Evolutionary conservation across 1,284 basidiomycete species (phyloP), one percentile per base, ranked within the genome.

Genomic region (Tylopilus orsonianus): DNA sequence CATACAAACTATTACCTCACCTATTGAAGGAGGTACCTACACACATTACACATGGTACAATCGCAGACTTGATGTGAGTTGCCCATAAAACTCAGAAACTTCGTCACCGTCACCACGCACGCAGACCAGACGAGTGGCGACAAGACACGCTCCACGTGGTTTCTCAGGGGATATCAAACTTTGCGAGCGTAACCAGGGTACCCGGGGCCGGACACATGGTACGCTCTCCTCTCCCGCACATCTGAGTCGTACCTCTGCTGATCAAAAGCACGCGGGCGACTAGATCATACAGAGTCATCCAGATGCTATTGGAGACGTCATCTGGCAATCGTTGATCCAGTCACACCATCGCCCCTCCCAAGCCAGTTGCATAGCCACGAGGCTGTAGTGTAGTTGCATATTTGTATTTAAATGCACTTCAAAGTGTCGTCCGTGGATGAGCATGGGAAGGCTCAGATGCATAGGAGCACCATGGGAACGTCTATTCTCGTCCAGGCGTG

Each of bases 131-230:
- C 16, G 48, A 41, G 20, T 41, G 18, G 20, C 48, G 32, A 6
- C 7, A 45, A 1, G 39, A 49, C 2, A 38, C 34, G 8, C 27
- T 49, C 6, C 7, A 41, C 5, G 26, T 29, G 20, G 48, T 35
- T 14, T 49, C 48, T 5, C 30, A 32, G 8, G 48, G 48, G 2
- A 40, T 41, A 19, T 9, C 22, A 26, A 26, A 26, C 10, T 26
- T 26, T 26, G 26, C 26, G 26, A 26, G 26, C 26, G 26, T 26
- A 26, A 43, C 48, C 13, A 44, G 48, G 20, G 42, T 36, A 22
- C 43, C 36, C 1, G 44, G 22, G 18, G 45, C 34, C 34, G 50
- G 50, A 20, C 43, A 54, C 13, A 30, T 46, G 10, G 52, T 54
- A 32, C 12, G n/a, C 18, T 1, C 7, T 8, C 8, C 1, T 18